Base-by-base conservation (phyloP, 2,329 filamentous ascomycete genomes). In the Verticillium albo-atrum region DNA sequence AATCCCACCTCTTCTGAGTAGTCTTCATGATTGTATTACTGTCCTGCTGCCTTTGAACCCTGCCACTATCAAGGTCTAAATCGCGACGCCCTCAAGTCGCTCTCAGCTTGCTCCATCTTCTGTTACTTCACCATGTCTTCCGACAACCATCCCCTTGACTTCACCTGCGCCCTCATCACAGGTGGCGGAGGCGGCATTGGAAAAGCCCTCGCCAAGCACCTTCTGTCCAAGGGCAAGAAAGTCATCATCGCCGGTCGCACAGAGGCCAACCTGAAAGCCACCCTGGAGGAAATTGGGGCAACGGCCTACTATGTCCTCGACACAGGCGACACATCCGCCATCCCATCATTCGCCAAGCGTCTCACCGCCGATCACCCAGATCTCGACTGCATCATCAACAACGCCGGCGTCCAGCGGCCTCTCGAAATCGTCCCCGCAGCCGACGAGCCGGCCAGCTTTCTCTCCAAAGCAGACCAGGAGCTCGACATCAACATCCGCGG, bases 371-470 rank as follows among this genome's bases (percentile, higher is more conserved):
- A 83, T 6, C 79, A 86, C 64, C 81, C 42, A 23, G 42, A 47
- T 6, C 67, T 86, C 2, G 82, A 87, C 69, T 86, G 82, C 63
- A 67, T 86, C 0, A 72, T 86, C 66, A 86, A 86, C 71, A 86
- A 87, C 58, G 83, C 83, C 0, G 83, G 82, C 2, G 80, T 86
- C 0, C 83, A 86, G 66, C 71, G 81, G 2, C 83, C 82, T 0
- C 74, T 87, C 1, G 20, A 23, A 2, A 47, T 47, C 42, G n/a
- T 20, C n/a, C 4, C n/a, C 9, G 68, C 81, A 17, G 72, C 82
- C 1, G 28, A 68, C 7, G 69, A 71, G 42, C 74, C 75, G 25
- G 65, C 70, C 0, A 74, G 79, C 28, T 80, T 83, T 50, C 72
- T 84, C 0, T 26, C 66, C 14, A 81, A 81, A 58, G 82, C 81